phyloP scores from a whole-genome alignment of 2,329 filamentous ascomycete species.

The Fusarium xyrophilum region DNA sequence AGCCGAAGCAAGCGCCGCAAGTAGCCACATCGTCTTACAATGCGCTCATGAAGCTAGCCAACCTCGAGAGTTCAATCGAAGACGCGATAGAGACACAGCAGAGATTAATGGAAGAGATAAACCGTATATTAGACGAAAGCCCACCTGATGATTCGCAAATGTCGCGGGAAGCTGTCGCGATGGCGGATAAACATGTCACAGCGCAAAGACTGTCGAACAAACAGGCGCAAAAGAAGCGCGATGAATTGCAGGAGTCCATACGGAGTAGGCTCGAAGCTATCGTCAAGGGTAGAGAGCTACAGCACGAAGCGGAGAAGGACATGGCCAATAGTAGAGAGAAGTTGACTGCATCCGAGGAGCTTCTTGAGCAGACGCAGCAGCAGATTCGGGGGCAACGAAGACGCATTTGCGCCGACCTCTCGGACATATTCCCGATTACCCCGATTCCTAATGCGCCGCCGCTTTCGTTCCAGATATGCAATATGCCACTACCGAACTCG shows the following conservation, averaged over 20 bases:
- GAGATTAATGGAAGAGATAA: conserved; percentile 79
- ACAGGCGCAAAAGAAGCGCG: conserved; percentile 65
- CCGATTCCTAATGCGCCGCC: conserved; percentile 63
- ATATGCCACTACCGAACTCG: conserved; percentile 80
- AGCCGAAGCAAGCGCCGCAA: conserved; percentile 60
- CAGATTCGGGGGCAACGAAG: conserved; percentile 85
- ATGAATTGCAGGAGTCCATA: conserved; percentile 73
- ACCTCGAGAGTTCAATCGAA: conserved; percentile 88
- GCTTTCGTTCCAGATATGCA: conserved; percentile 84
- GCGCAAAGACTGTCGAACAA: conserved; percentile 72
- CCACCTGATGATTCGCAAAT: conserved; percentile 54
- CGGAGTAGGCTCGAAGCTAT: conserved; percentile 72
- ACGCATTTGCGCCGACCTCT: conserved; percentile 84
- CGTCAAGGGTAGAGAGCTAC: conserved; percentile 63
- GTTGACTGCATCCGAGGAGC: conserved; percentile 61
- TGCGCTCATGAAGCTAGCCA: conserved; percentile 84
- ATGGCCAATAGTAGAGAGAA: conserved; percentile 67
- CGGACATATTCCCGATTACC: conserved; percentile 80
- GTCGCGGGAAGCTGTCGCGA: conserved; percentile 56
- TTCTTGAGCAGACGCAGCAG: conserved; percentile 65
- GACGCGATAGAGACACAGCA: conserved; percentile 83
- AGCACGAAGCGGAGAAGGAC: conserved; percentile 65
- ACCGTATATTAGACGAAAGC: conserved; percentile 57
- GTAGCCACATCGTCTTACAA: conserved; percentile 81
- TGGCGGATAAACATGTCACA: conserved; percentile 63